A percentile compares a stretch with the other conserved stretches of the same genome.
These are phyloP conservation scores for Talaromyces thailandensis DNA, from an alignment of 495 filamentous ascomycete species.

Conservation along the genomic window DNA sequence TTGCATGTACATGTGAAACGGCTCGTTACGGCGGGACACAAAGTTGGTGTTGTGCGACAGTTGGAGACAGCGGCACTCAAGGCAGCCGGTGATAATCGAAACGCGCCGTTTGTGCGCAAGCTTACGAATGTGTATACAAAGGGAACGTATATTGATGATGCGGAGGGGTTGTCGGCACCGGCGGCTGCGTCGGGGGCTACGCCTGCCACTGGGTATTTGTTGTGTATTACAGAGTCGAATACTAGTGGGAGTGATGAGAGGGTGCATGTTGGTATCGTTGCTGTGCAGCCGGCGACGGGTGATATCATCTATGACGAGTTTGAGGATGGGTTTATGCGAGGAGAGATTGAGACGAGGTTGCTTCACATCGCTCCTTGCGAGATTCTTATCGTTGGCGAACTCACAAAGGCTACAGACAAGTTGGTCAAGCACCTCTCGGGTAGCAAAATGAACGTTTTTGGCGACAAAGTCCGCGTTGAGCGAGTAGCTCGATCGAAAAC, in stretches of 20 bases:
- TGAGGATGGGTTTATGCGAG: conserved; percentile 96
- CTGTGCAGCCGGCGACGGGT: conserved; percentile 91
- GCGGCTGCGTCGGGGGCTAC: conserved; percentile 44
- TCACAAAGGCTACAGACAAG: conserved; percentile 91
- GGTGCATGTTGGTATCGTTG: conserved; percentile 84
- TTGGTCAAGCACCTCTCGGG: conserved; percentile 83
- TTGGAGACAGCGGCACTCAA: conserved; percentile 98
- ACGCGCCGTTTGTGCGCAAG: conserved; percentile 84
- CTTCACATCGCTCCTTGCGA: conserved; percentile 95
- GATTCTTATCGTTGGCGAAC: conserved; percentile 86
- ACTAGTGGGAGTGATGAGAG: conserved; percentile 89
- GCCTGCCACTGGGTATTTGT: conserved; percentile 76
- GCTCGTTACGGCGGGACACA: conserved; percentile 83
- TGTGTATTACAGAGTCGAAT: conserved; percentile 85
- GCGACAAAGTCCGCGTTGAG: conserved; percentile 81
- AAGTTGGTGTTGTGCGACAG: conserved; percentile 92
- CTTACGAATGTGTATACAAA: conserved; percentile 98
- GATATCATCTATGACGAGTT: conserved; percentile 97
- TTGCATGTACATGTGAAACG: conserved; percentile 93
- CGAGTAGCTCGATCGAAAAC: conserved; percentile 68
- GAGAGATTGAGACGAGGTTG: conserved; percentile 88
- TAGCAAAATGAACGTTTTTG: conserved; percentile 86
- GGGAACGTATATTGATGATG: conserved; percentile 94
- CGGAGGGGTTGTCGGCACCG: conserved; percentile 63
- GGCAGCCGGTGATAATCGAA: conserved; percentile 90